phyloP scores from a whole-genome alignment of 2,329 filamentous ascomycete genomes.

The Capronia epimyces region DNA sequence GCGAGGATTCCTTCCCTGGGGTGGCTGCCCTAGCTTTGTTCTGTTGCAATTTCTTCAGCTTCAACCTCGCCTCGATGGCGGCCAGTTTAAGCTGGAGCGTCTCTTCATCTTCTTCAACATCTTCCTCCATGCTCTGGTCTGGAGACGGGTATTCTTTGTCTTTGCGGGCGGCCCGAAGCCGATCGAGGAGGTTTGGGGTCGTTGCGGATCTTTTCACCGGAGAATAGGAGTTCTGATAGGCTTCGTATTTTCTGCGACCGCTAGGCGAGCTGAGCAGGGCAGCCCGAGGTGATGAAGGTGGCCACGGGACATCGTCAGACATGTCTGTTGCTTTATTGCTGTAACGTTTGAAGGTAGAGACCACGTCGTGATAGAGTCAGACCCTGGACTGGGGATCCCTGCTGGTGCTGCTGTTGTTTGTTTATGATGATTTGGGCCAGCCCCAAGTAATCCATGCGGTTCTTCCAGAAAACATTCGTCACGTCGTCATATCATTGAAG shows the following conservation, averaged over 20 bases:
- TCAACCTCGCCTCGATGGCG: slow-evolving; percentile 81
- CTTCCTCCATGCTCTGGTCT: slow-evolving; percentile 50
- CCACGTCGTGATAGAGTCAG: not conserved
- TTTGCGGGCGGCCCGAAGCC: slow-evolving; percentile 30
- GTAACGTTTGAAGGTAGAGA: not conserved
- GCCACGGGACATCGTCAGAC: slow-evolving; percentile 45
- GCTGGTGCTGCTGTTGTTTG: slow-evolving; percentile 1
- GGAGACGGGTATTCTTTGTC: slow-evolving; percentile 21
- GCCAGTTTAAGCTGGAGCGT: slow-evolving; percentile 78
- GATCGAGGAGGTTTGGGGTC: slow-evolving; percentile 37
- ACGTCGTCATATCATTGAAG: not conserved
- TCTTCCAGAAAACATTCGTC: not conserved
- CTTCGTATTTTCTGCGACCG: slow-evolving; percentile 69
- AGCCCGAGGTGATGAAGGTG: slow-evolving; percentile 58
- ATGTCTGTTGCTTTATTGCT: slow-evolving; percentile 3
- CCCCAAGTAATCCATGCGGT: not conserved
- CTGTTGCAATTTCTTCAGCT: slow-evolving; percentile 78
- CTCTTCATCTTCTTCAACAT: slow-evolving; percentile 80
- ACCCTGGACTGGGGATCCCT: not conserved
- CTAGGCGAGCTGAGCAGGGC: slow-evolving; percentile 65
- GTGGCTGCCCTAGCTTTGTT: slow-evolving; percentile 45
- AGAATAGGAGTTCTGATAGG: slow-evolving; percentile 63
- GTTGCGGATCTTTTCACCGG: slow-evolving; percentile 52
- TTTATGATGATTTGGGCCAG: not conserved
- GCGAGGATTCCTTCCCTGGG: slow-evolving; percentile 11